Conservation (phyloP, 176 grass and related monocot genomes). For the Leersia perrieri region DNA sequence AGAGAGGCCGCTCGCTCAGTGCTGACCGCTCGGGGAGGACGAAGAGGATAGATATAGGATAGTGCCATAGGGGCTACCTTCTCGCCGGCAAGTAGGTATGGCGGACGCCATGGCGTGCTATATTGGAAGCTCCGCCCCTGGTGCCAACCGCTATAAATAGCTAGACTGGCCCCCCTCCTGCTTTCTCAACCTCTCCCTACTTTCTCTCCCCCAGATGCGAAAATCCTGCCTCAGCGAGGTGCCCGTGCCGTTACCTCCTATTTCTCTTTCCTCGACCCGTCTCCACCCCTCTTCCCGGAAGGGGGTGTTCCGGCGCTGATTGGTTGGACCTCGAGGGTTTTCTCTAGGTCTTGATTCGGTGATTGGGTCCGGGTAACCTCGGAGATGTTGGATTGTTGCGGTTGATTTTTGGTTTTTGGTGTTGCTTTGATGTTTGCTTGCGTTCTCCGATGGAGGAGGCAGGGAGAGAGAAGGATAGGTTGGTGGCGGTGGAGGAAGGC, state of each 20-base stretch:
- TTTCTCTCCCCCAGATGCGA: conserved; percentile 36
- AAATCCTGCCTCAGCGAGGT: conserved; percentile 5
- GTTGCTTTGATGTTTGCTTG: conserved; percentile 9
- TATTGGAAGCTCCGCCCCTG: background rate
- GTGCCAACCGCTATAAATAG: background rate
- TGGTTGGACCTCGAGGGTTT: background rate
- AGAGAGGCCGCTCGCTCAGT: too few relatives aligned
- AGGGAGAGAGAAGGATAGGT: conserved; percentile 20
- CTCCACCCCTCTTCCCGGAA: background rate
- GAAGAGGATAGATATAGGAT: background rate
- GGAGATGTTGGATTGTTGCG: background rate
- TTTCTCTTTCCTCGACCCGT: background rate
- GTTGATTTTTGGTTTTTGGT: background rate
- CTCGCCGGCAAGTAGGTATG: background rate
- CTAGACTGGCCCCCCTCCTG: background rate
- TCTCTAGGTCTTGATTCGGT: background rate
- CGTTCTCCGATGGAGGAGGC: conserved; percentile 23
- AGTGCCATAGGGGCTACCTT: background rate
- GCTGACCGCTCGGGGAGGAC: background rate
- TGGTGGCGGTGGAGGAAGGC: conserved; percentile 13
- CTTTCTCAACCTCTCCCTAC: background rate
- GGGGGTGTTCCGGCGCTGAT: background rate
- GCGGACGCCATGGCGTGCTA: background rate
- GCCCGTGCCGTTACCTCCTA: background rate
- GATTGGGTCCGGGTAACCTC: conserved; percentile 8